These are phyloP conservation scores for Hypoxylon sp. DNA, from an alignment of 2,329 filamentous ascomycete genomes.

Conservation along the genomic window DNA sequence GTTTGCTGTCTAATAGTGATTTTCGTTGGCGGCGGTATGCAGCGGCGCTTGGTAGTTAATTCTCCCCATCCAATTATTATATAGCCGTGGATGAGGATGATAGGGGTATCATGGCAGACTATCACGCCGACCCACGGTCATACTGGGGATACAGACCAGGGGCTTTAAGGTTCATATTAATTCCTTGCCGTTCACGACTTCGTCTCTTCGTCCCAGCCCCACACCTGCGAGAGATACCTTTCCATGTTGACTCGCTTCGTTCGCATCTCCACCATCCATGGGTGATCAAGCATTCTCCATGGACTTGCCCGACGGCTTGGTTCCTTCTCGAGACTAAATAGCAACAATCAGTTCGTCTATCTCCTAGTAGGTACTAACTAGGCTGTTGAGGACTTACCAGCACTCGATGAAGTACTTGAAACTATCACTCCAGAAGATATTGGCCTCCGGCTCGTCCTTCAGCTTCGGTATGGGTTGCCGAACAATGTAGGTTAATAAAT, in stretches of 20 bases:
- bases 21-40: slow-evolving; percentile 13
- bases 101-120: slow-evolving; percentile 11
- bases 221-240: slow-evolving; percentile 92
- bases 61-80: background rate
- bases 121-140: slow-evolving; percentile 4
- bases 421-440: slow-evolving; percentile 94
- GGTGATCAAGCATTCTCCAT: slow-evolving; percentile 99
- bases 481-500: slow-evolving; percentile 97
- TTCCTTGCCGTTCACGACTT: slow-evolving; percentile 38
- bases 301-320: slow-evolving; percentile 87
- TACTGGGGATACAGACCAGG: background rate
- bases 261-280: slow-evolving; percentile 98
- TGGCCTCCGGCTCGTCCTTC: slow-evolving; percentile 91
- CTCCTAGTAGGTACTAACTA: background rate
- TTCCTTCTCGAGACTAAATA: slow-evolving; percentile 88
- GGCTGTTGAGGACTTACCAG: slow-evolving; percentile 76
- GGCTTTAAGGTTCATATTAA: slow-evolving; percentile 5
- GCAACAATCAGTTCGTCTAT: slow-evolving; percentile 29
- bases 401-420: slow-evolving; percentile 99
- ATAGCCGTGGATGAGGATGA: slow-evolving; percentile 3
- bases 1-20: slow-evolving; percentile 16
- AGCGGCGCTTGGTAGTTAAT: slow-evolving; percentile 14
- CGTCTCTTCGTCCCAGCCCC: slow-evolving; percentile 87
- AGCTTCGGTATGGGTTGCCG: slow-evolving; percentile 93
- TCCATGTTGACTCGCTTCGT: slow-evolving; percentile 97